phyloP scores from a whole-genome alignment of 768 basidiomycete genomes.

The Auricularia sp. region DNA sequence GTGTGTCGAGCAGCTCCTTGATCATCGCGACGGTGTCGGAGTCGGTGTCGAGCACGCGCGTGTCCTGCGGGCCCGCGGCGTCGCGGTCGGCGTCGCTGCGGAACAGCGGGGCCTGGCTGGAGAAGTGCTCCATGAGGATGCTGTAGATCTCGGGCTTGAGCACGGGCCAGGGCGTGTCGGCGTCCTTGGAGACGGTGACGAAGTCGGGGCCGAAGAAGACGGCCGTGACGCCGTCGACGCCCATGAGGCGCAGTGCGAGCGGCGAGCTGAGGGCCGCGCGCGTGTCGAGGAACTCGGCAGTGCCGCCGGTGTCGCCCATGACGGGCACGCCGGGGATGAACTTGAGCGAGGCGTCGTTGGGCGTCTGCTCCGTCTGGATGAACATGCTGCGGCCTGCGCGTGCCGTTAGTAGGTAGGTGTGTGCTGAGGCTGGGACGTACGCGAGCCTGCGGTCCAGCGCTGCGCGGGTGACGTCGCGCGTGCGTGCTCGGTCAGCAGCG shows the following conservation, averaged over 20 bases:
- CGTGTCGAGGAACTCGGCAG: conserved; percentile 90
- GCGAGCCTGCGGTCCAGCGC: not conserved
- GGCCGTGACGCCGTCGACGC: conserved; percentile 78
- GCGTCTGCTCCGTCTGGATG: conserved; percentile 95
- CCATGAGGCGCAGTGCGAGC: conserved; percentile 89
- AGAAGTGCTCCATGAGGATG: conserved; percentile 94
- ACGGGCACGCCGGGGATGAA: conserved; percentile 91
- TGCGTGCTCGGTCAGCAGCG: too few relatives aligned
- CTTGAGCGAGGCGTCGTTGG: conserved; percentile 94
- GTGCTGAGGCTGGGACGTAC: not conserved
- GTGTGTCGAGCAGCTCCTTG: conserved; percentile 90
- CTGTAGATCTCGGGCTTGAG: conserved; percentile 96
- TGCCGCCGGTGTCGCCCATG: conserved; percentile 59
- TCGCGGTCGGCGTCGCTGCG: conserved; percentile 70
- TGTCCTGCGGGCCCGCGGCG: conserved; percentile 85
- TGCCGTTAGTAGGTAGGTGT: not conserved
- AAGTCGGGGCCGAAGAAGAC: conserved; percentile 98
- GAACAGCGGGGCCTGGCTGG: conserved; percentile 81
- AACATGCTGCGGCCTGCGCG: conserved; percentile 78
- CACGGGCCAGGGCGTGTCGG: conserved; percentile 76
- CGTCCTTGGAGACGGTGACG: conserved; percentile 88
- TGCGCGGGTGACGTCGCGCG: not conserved
- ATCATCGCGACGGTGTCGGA: conserved; percentile 98
- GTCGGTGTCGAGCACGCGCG: conserved; percentile 85
- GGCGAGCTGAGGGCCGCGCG: conserved; percentile 81